These are phyloP conservation scores for Backusella westeae DNA, from an alignment of 192 early-diverging fungal genomes.

Conservation along the genomic window DNA sequence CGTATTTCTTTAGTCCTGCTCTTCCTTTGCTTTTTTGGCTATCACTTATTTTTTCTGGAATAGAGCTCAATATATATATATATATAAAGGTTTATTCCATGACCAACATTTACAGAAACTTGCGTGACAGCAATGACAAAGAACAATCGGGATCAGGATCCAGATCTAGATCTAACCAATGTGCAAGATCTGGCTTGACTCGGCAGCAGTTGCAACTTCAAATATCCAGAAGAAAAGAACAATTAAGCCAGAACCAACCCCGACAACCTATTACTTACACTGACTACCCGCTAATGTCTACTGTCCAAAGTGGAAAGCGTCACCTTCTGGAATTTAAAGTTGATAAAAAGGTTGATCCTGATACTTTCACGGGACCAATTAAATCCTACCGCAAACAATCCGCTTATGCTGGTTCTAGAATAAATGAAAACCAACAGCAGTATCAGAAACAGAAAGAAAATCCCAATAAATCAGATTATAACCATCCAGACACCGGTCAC, in stretches of 20 bases:
- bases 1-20: no score
- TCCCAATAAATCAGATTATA: not conserved
- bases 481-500: not conserved
- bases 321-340: constrained; percentile 67
- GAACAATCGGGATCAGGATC: not conserved
- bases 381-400: constrained; percentile 46
- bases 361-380: constrained; percentile 55
- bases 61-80: not conserved
- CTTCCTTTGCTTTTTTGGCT: not conserved
- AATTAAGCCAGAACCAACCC: not conserved
- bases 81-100: not conserved
- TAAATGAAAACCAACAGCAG: not conserved
- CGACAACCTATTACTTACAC: constrained; percentile 35
- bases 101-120: constrained; percentile 9
- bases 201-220: not conserved
- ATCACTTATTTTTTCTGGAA: not conserved
- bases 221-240: not conserved
- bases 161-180: not conserved
- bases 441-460: not conserved
- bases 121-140: not conserved
- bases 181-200: not conserved
- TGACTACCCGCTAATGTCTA: constrained; percentile 65
- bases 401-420: constrained; percentile 4
- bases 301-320: constrained; percentile 46
- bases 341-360: constrained; percentile 49